Base-by-base conservation (phyloP, 352 stramenopile species). In the Pythium phragmiticola region DNA sequence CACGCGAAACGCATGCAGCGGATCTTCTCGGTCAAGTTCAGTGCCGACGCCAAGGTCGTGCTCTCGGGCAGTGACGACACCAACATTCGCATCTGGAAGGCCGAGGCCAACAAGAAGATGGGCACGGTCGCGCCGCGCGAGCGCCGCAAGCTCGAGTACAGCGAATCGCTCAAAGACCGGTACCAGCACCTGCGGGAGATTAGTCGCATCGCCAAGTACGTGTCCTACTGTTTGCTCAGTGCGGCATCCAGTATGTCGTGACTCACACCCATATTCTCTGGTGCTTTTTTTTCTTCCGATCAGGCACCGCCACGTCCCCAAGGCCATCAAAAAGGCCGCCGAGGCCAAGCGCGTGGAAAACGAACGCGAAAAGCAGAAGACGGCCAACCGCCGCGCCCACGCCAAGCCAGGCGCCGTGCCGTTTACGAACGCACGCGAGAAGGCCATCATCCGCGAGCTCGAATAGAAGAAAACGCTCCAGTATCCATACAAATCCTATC, bases 1-100 rank as follows among this genome's bases (percentile, higher is more conserved):
- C 97, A 99, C 77, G 96, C 97, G 7, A 99, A 99, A 74, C 93
- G 98, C 55, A 99, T 99, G 98, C 98, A 99, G 80, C 80, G 97
- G 19, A 91, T 95, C 57, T 93, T 92, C 66, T 89, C 81, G 36
- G 84, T 93, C 71, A 89, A 92, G 73, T 93, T 95, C 58, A 95
- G 82, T 47, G 84, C 85, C 66, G 86, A 95, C 65, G 58, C 86
- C 58, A 98, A 97, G 68, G 99, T 98, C 73, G 89, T 99, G 48
- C 74, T 99, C 11, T 99, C 92, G 14, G 98, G 98, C 54, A 98
- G 89, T 81, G 98, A 99, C 74, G 98, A 99, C 81, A 99, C 96
- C 33, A 99, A 99, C 76, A 82, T 99, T 36, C 89, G 98, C 53
- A 95, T 99, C 60, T 99, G 98, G 98, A 99, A 99, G 76, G 89